Base-by-base conservation (phyloP, 2,329 filamentous ascomycete genomes). In the Ophiostoma ulmi region DNA sequence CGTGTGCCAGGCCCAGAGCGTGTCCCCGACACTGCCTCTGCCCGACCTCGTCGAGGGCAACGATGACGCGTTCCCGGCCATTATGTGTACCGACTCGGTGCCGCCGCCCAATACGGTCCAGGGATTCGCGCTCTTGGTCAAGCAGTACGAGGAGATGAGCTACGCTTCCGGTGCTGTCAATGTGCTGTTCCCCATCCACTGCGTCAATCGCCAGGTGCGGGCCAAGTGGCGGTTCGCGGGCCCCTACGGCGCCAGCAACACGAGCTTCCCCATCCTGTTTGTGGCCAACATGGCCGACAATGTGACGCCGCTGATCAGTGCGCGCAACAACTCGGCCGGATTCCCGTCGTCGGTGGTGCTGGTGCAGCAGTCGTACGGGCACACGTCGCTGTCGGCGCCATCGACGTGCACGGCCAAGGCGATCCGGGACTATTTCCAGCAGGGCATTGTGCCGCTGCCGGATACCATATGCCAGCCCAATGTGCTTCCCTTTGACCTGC, bases 341-440 rank as follows among this genome's bases (percentile, higher is more conserved):
- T 74, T 74, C 35, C 63, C 70, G 0, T 80, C 79, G 17, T 84
- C 83, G 0, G 79, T 80, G 0, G 77, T 86, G 6, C 75, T 86
- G 36, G 78, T 81, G 14, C 83, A 85, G 74, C 82, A 85, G 64
- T 81, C 82, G 0, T 86, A 83, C 58, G 85, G 85, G 82, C 72
- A 73, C 67, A 82, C 81, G 77, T 81, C 80, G 17, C 75, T 83
- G 5, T 78, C 83, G 0, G 79, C 81, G 5, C 78, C 82, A 0
- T 84, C 82, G 0, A 76, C 77, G 0, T 85, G 83, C 73, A 83
- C 82, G 3, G 79, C 80, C 1, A 74, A 73, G n/a, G 73, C 80
- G 22, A 78, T 85, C 11, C 78, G 77, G 5, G 75, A 76, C 20
- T 85, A 85, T 72, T 84, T 85, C 74, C 80, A 83, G 72, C 73